phyloP scores from a whole-genome alignment of 768 basidiomycete genomes.

The Macrolepiota albuminosa region DNA sequence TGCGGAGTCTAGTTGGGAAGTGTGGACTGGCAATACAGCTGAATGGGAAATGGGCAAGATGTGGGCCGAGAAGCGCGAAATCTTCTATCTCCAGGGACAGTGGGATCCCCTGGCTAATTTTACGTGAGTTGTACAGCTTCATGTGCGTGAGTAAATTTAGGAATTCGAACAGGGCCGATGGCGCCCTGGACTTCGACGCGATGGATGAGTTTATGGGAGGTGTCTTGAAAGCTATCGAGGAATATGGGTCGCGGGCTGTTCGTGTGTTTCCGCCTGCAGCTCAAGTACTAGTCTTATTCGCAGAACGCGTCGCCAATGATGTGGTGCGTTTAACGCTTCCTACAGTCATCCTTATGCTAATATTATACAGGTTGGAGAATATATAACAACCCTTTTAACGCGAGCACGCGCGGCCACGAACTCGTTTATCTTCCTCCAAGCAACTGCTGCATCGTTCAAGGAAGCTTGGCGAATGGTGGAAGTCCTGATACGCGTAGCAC shows the following conservation, averaged over 20 bases:
- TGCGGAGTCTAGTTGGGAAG: constrained; percentile 82
- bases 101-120: constrained; percentile 85
- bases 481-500: constrained; percentile 55
- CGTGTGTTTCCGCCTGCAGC: constrained; percentile 82
- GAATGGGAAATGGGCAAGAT: constrained; percentile 94
- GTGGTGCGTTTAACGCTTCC: constrained; percentile 49
- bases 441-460: constrained; percentile 84
- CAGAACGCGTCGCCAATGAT: constrained; percentile 80
- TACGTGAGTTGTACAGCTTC: constrained; percentile 43
- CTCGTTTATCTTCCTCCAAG: constrained; percentile 69
- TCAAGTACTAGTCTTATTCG: constrained; percentile 74
- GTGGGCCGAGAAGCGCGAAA: constrained; percentile 93
- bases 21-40: constrained; percentile 41
- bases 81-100: constrained; percentile 81
- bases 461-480: constrained; percentile 89
- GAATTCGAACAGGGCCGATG: constrained; percentile 37
- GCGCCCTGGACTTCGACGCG: constrained; percentile 76
- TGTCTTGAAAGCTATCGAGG: constrained; percentile 57
- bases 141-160: not conserved
- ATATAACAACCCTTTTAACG: constrained; percentile 71
- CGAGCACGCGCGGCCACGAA: constrained; percentile 54
- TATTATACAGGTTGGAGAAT: constrained; percentile 74
- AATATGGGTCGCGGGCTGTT: constrained; percentile 78
- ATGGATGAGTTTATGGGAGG: constrained; percentile 89
- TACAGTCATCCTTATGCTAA: not conserved